Conservation (phyloP, 768 basidiomycete genomes). For the Leccinum longicurvipes region DNA sequence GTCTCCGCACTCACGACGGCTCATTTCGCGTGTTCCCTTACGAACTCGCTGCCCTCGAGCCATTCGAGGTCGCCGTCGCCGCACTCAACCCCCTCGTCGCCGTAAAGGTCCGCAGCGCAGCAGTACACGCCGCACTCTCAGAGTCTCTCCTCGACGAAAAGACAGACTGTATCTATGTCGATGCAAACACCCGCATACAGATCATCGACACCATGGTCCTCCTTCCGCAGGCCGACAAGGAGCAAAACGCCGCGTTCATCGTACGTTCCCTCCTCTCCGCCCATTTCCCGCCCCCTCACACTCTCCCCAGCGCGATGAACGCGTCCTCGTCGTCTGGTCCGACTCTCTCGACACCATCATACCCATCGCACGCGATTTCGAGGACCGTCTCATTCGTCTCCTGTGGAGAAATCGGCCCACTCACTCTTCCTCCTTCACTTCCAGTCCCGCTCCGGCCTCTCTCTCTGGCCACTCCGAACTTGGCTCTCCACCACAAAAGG, state of each 20-base stretch:
- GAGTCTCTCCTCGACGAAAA: slow-evolving; percentile 31
- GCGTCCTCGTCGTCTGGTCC: slow-evolving; percentile 82
- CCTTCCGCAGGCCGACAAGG: slow-evolving; percentile 53
- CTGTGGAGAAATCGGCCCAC: slow-evolving; percentile 45
- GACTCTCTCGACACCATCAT: slow-evolving; percentile 78
- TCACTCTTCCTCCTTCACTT: slow-evolving; percentile 19
- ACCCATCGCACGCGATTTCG: slow-evolving; percentile 44
- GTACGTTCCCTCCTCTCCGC: slow-evolving; percentile 38
- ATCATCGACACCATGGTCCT: slow-evolving; percentile 75
- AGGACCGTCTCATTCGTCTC: slow-evolving; percentile 54
- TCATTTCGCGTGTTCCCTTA: slow-evolving; percentile 56
- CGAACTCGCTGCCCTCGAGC: slow-evolving; percentile 48
- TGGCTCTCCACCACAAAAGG: slow-evolving; percentile 15
- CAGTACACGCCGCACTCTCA: slow-evolving; percentile 50
- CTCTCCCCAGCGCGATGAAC: slow-evolving; percentile 64
- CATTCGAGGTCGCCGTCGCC: slow-evolving; percentile 52
- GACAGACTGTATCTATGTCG: slow-evolving; percentile 41
- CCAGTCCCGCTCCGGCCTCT: slow-evolving; percentile 32
- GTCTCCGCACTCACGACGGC: slow-evolving; percentile 45
- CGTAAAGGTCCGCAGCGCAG: slow-evolving; percentile 49
- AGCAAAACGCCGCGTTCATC: slow-evolving; percentile 60
- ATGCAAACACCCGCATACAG: slow-evolving; percentile 70
- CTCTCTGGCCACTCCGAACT: slow-evolving; percentile 37
- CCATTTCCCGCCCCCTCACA: neutral
- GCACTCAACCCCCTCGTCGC: slow-evolving; percentile 54